Evolutionary conservation across 2,329 filamentous ascomycete species (phyloP), one percentile per base, ranked within the genome.

Genomic region (Coniochaeta sp.): DNA sequence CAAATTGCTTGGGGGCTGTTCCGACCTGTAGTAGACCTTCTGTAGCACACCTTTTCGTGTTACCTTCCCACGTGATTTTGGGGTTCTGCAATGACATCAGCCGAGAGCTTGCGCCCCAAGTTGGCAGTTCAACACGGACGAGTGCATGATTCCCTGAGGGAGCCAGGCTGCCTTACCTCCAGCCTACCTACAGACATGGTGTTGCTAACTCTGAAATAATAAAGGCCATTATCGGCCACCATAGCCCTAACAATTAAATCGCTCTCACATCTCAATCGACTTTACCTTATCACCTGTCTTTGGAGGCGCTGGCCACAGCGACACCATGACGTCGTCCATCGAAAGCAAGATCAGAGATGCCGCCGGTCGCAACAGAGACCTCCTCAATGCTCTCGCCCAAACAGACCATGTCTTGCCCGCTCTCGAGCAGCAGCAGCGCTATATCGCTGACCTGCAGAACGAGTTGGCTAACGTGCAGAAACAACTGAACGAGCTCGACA

Each of bases 361-460:
- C 3, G 72, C 74, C 0, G 67, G 72, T 10, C 71, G 72, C 42
- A 79, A 81, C 65, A 67, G 61, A 3, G 70, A 77, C 40, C 74
- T 85, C 2, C 73, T 84, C 8, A 63, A 69, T 36, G 75, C 75
- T 14, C 74, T 86, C 28, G 69, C 75, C 22, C 70, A 79, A 57
- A 82, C 80, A 1, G 77, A 82, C 63, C 75, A 82, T 65, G 80
- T 81, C 0, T 64, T 69, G 1, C 73, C 78, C 0, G 73, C 75
- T 9, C 71, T 83, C 2, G 67, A 75, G 57, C 73, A 82, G 56
- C 80, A 82, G 52, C 69, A 68, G 26, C 69, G 69, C 32, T 77
- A 80, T 62, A 72, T 84, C 34, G 62, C 64, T 5, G 76, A 81
- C 59, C 74, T 85, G 9, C 69, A 79, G 28, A 64, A 63, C 8